phyloP scores from a whole-genome alignment of 2,329 filamentous ascomycete genomes.

The Aspergillus glaucus region DNA sequence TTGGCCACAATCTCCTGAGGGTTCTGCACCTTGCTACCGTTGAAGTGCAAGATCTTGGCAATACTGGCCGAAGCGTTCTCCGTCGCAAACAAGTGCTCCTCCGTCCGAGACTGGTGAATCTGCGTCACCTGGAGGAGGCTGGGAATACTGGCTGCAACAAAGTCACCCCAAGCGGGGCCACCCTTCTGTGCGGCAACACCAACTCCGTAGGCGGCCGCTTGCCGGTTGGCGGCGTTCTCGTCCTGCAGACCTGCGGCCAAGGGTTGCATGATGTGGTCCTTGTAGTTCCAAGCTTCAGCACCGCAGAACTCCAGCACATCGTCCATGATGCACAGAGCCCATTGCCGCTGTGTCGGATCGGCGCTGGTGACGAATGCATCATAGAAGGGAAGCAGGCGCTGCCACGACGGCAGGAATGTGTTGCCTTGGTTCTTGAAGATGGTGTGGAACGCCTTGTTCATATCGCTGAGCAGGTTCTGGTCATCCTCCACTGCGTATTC shows the following conservation, averaged over 20 bases:
- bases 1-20: constrained; percentile 68
- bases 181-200: constrained; percentile 93
- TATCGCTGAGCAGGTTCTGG: constrained; percentile 90
- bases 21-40: constrained; percentile 68
- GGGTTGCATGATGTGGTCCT: constrained; percentile 77
- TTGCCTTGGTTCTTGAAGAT: constrained; percentile 95
- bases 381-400: constrained; percentile 77
- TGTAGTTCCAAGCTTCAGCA: constrained; percentile 77
- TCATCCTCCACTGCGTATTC: constrained; percentile 94
- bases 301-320: constrained; percentile 97
- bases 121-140: constrained; percentile 79
- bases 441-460: constrained; percentile 99
- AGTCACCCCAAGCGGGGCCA: constrained; percentile 78
- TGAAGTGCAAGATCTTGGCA: constrained; percentile 93
- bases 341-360: constrained; percentile 90
- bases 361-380: constrained; percentile 71
- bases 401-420: constrained; percentile 80
- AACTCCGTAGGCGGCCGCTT: constrained; percentile 92
- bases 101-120: constrained; percentile 72
- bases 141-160: constrained; percentile 71
- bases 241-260: constrained; percentile 82
- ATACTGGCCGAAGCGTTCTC: constrained; percentile 96
- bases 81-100: constrained; percentile 94
- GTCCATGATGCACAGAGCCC: constrained; percentile 98
- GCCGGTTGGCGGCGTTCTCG: constrained; percentile 79